phyloP scores from a whole-genome alignment of 768 basidiomycete genomes.

The Lactarius vividus region DNA sequence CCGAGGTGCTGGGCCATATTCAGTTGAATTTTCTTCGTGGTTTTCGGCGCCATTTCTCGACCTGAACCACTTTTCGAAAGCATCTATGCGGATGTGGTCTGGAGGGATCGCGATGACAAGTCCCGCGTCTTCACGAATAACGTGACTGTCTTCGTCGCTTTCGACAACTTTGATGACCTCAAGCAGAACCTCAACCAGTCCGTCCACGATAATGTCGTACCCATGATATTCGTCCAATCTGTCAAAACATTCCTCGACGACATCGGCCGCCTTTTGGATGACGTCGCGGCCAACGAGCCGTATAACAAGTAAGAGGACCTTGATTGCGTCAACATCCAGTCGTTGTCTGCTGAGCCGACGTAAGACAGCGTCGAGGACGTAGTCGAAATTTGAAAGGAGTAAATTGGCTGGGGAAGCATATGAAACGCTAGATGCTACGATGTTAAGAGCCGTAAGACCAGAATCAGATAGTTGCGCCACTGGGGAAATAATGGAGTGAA shows the following conservation, averaged over 20 bases:
- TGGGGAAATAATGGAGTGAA: slow-evolving; percentile 81
- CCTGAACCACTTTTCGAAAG: slow-evolving; percentile 65
- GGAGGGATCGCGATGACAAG: slow-evolving; percentile 7
- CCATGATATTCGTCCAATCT: slow-evolving; percentile 95
- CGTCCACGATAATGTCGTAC: slow-evolving; percentile 81
- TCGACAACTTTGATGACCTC: slow-evolving; percentile 83
- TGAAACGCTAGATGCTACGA: slow-evolving; percentile 68
- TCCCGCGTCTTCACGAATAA: slow-evolving; percentile 23
- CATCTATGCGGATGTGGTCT: slow-evolving; percentile 42
- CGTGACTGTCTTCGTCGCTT: slow-evolving; percentile 42
- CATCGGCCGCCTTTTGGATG: slow-evolving; percentile 85
- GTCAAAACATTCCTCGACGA: slow-evolving; percentile 97
- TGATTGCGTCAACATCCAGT: slow-evolving; percentile 85
- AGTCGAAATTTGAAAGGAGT: slow-evolving; percentile 93
- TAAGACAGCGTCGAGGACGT: slow-evolving; percentile 88
- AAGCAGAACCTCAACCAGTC: slow-evolving; percentile 80
- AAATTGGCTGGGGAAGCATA: slow-evolving; percentile 90
- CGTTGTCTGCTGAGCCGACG: slow-evolving; percentile 76
- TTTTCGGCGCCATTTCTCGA: slow-evolving; percentile 40
- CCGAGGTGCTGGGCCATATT: slow-evolving; percentile 60
- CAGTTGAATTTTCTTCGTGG: slow-evolving; percentile 41
- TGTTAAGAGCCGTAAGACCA: slow-evolving; percentile 70
- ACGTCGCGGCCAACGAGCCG: slow-evolving; percentile 84
- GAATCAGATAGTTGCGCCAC: slow-evolving; percentile 64
- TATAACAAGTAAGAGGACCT: slow-evolving; percentile 82